Conservation (phyloP, 768 basidiomycete species). For the Pleurotus ostreatus region DNA sequence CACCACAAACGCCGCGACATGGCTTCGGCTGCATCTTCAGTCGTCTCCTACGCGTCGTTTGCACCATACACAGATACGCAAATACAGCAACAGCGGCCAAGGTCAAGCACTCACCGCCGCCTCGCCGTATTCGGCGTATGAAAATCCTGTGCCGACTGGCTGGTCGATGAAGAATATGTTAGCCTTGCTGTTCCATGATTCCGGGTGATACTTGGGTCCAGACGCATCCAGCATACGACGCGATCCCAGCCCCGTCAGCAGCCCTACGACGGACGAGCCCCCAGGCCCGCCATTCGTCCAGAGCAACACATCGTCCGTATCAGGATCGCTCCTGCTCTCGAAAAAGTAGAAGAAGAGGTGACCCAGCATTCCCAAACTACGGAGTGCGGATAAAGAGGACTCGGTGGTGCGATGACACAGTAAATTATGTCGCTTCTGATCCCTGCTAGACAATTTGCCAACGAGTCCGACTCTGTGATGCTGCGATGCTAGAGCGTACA, state of each 20-base stretch:
- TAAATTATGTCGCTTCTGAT: slow-evolving; percentile 23
- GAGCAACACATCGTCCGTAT: slow-evolving; percentile 58
- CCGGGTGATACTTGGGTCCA: slow-evolving; percentile 48
- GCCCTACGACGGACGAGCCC: slow-evolving; percentile 45
- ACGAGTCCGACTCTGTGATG: not conserved
- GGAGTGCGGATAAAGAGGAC: slow-evolving; percentile 36
- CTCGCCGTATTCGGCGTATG: slow-evolving; percentile 62
- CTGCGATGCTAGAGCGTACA: slow-evolving; percentile 41
- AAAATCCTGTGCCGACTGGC: slow-evolving; percentile 58
- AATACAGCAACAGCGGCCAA: not conserved
- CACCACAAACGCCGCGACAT: slow-evolving; percentile 65
- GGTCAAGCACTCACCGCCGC: slow-evolving; percentile 35
- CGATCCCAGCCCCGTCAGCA: slow-evolving; percentile 78
- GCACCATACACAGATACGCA: too few relatives aligned
- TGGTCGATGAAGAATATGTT: slow-evolving; percentile 63
- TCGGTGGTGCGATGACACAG: slow-evolving; percentile 35
- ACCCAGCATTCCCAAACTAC: slow-evolving; percentile 41
- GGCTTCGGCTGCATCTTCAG: slow-evolving; percentile 64
- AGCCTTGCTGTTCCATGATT: slow-evolving; percentile 69
- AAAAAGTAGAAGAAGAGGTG: slow-evolving; percentile 79
- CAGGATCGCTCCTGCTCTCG: slow-evolving; percentile 60
- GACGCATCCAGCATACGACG: slow-evolving; percentile 57
- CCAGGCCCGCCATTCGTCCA: slow-evolving; percentile 48
- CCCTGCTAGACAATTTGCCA: not conserved
- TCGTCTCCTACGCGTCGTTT: slow-evolving; percentile 39